A percentile compares a stretch with the other conserved stretches of the same genome.
These are phyloP conservation scores for Anisodus tanguticus DNA, from an alignment of 257 asterid genomes.

Conservation along the genomic window DNA sequence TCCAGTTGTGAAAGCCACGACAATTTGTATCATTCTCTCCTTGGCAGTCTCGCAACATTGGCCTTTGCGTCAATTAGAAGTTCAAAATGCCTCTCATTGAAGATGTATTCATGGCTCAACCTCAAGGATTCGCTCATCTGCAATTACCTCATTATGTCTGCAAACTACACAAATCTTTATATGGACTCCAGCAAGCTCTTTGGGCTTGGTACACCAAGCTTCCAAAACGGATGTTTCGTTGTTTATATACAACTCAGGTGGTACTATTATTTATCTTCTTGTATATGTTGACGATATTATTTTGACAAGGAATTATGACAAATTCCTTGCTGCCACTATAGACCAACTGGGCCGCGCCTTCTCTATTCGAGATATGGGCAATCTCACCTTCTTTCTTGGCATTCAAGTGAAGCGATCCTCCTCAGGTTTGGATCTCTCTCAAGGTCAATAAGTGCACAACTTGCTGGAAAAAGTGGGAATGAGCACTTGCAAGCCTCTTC, in stretches of 20 bases:
- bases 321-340: neutral
- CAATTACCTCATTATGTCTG: neutral
- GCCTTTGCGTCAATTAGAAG: neutral
- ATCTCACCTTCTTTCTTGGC: neutral
- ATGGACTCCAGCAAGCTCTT: neutral
- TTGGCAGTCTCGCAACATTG: neutral
- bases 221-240: neutral
- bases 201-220: neutral
- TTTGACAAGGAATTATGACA: neutral
- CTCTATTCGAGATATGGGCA: neutral
- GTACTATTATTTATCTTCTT: neutral
- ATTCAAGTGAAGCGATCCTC: neutral
- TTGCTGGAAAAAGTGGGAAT: neutral
- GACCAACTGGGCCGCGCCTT: neutral
- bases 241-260: neutral
- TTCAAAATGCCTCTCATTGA: neutral
- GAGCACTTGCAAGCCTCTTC: neutral
- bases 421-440: neutral
- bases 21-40: neutral
- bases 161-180: neutral
- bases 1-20: neutral
- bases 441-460: neutral
- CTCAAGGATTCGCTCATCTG: neutral
- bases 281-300: neutral
- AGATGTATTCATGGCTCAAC: neutral